phyloP scores from a whole-genome alignment of 164 flowering plant genomes.

The Buxus sempervirens region DNA sequence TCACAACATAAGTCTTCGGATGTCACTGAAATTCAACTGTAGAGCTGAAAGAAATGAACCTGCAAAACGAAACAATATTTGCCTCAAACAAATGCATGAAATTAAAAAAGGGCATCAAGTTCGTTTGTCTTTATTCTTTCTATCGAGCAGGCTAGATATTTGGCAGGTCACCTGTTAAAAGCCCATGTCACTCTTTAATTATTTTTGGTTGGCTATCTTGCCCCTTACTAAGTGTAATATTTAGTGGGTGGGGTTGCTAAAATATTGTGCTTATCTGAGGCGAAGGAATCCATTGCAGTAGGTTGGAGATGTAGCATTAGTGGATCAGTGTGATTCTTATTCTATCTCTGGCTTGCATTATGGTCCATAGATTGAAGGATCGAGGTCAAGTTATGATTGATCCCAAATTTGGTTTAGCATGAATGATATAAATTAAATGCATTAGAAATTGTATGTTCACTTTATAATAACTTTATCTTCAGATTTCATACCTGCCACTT shows the following conservation, averaged over 20 bases:
- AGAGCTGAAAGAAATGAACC: slow-evolving; percentile 68
- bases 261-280: too few relatives aligned
- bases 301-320: too few relatives aligned
- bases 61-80: slow-evolving; percentile 28
- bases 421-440: too few relatives aligned
- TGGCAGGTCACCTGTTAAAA: background rate
- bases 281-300: too few relatives aligned
- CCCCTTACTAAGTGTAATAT: too few relatives aligned
- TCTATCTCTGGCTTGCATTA: background rate
- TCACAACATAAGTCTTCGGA: slow-evolving; percentile 67
- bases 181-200: background rate
- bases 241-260: too few relatives aligned
- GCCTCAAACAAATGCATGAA: background rate
- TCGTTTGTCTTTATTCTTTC: background rate
- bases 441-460: background rate
- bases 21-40: slow-evolving; percentile 66
- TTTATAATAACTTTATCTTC: background rate
- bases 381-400: background rate
- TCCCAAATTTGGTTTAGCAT: too few relatives aligned
- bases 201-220: background rate
- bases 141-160: background rate
- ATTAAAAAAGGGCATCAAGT: background rate
- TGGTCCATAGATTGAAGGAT: background rate
- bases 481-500: slow-evolving; percentile 70
- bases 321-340: too few relatives aligned